phyloP scores from a whole-genome alignment of 176 grass and related monocot species.

The Coix lacrymajobi region DNA sequence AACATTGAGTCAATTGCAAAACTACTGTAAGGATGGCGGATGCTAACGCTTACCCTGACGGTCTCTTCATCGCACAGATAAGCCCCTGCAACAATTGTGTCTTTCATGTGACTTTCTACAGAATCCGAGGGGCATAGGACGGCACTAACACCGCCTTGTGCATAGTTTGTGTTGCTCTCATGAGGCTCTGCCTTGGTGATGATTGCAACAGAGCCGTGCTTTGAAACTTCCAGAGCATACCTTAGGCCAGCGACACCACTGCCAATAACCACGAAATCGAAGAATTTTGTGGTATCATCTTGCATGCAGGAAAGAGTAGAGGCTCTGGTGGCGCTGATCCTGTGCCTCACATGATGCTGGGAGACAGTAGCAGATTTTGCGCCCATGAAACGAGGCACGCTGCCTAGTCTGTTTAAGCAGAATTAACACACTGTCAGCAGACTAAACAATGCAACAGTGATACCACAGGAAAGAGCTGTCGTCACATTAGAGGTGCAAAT shows the following conservation, averaged over 20 bases:
- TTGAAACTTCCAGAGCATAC: slow-evolving; percentile 93
- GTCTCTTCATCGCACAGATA: slow-evolving; percentile 91
- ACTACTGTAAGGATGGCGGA: not conserved
- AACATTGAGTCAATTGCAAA: not conserved
- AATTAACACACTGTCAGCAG: slow-evolving; percentile 8
- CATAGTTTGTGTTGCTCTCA: slow-evolving; percentile 97
- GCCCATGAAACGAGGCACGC: slow-evolving; percentile 23
- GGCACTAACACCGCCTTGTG: slow-evolving; percentile 95
- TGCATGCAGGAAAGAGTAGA: slow-evolving; percentile 38
- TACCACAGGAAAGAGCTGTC: not conserved
- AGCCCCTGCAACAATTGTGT: slow-evolving; percentile 96
- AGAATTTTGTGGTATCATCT: slow-evolving; percentile 53
- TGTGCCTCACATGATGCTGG: slow-evolving; percentile 11
- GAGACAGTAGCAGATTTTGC: slow-evolving; percentile 14
- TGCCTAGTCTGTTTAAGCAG: slow-evolving; percentile 37
- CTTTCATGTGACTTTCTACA: slow-evolving; percentile 92
- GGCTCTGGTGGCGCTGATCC: slow-evolving; percentile 23
- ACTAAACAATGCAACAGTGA: not conserved
- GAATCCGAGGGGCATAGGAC: slow-evolving; percentile 95
- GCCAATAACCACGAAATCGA: slow-evolving; percentile 90
- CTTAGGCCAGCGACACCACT: slow-evolving; percentile 91
- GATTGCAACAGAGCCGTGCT: slow-evolving; percentile 80
- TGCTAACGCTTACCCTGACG: slow-evolving; percentile 62
- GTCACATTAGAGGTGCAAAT: not conserved
- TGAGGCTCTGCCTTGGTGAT: slow-evolving; percentile 94